A percentile compares a stretch with the other conserved stretches of the same genome.
Conservation (phyloP, 805 yeast genomes). For the Candida krabiensis region DNA sequence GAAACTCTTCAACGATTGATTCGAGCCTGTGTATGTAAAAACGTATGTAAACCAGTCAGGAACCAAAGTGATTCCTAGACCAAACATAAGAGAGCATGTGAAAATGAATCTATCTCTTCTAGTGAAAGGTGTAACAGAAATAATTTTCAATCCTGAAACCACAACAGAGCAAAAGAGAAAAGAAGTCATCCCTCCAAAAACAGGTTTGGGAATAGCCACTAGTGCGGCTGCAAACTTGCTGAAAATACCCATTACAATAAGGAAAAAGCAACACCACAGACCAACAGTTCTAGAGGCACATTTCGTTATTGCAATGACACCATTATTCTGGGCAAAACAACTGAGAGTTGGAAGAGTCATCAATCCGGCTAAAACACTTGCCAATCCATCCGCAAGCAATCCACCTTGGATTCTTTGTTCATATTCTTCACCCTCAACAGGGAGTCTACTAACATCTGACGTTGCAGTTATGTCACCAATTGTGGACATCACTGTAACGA, state of each 20-base stretch:
- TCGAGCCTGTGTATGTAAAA: slow-evolving; percentile 40
- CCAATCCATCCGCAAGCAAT: slow-evolving; percentile 74
- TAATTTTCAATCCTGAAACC: slow-evolving; percentile 35
- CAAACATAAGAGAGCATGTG: slow-evolving; percentile 44
- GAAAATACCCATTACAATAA: slow-evolving; percentile 75
- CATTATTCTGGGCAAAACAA: slow-evolving; percentile 88
- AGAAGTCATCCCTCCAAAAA: slow-evolving; percentile 69
- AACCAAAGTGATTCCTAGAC: slow-evolving; percentile 42
- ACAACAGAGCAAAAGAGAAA: slow-evolving; percentile 41
- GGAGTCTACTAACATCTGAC: slow-evolving; percentile 75
- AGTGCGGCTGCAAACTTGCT: slow-evolving; percentile 76
- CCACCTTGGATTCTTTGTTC: slow-evolving; percentile 86
- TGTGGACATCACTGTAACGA: slow-evolving; percentile 79
- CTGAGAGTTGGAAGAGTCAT: slow-evolving; percentile 79
- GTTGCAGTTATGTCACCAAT: slow-evolving; percentile 89
- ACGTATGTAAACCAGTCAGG: slow-evolving; percentile 40
- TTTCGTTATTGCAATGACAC: slow-evolving; percentile 79
- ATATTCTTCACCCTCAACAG: slow-evolving; percentile 70
- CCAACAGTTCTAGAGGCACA: slow-evolving; percentile 62
- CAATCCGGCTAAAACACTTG: slow-evolving; percentile 68
- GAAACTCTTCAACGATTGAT: slow-evolving; percentile 39
- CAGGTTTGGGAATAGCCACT: slow-evolving; percentile 65
- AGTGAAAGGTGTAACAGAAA: slow-evolving; percentile 32
- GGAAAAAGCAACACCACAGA: slow-evolving; percentile 57
- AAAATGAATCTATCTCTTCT: slow-evolving; percentile 46